Base-by-base conservation (phyloP, 148 eudicot species). In the Diospyros lotus region DNA sequence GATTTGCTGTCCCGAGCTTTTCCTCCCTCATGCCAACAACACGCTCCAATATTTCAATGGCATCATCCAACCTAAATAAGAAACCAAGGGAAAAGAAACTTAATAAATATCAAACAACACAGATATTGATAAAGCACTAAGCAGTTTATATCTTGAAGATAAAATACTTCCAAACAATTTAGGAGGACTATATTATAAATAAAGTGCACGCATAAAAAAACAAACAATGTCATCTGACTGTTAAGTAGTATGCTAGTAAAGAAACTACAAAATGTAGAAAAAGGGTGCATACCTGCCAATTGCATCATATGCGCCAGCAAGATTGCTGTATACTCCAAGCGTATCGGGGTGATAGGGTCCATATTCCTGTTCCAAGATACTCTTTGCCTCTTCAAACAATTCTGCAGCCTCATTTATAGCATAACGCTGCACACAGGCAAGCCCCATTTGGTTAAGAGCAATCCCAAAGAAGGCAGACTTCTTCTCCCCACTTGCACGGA, bases 261-360 rank as follows among this genome's bases (percentile, higher is more conserved):
- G n/a, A 52, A 48, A 5, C 15, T 48, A 48, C 52, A 48, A 39
- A 15, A 12, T 53, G 28, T 17, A 28, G 11, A 5, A 4, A 17
- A 75, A 50, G 10, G 72, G 18, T 12, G 41, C 42, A 75, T 88
- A 96, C 99, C 99, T 96, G 74, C 99, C 99, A 78, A 96, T 74
- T 6, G 99, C 99, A 85, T 96, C 99, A 83, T 96, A 96, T 38
- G 97, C 85, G 51, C 98, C 99, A 45, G 98, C 99, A 81, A 96
- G 99, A 79, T 96, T 96, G 74, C 99, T 93, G 68, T 96, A 96
- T 3, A 96, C 99, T 58, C 94, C 99, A 53, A 96, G 94, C 3
- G 98, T 96, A 58, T 96, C 99, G 1, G 97, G 93, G 66, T 95
- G 98, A 79, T 86, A 96, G 1, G 94, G 97, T 77, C 99, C 99